Percentiles rank a stretch among this genome's conserved stretches.
Conservation (phyloP, 345 rosid genomes). For the Eucalyptus camaldulensis region DNA sequence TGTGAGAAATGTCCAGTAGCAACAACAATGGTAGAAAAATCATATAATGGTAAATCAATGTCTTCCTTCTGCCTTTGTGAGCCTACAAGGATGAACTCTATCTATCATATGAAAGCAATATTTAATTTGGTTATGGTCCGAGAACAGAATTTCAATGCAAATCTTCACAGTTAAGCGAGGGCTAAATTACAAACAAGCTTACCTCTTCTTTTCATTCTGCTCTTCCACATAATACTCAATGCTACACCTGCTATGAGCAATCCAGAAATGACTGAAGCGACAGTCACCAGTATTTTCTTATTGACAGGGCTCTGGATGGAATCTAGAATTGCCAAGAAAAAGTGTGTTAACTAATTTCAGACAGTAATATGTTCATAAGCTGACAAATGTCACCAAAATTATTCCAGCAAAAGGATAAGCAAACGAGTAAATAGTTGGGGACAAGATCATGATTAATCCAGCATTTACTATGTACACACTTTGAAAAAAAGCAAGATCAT, state of each 20-base stretch:
- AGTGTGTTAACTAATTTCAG: too few relatives aligned
- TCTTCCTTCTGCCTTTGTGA: background rate
- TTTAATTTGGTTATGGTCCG: background rate
- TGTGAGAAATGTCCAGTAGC: slow-evolving; percentile 19
- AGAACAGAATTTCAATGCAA: background rate
- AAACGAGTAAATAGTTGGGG: too few relatives aligned
- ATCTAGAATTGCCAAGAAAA: background rate
- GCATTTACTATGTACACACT: too few relatives aligned
- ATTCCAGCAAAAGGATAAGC: too few relatives aligned
- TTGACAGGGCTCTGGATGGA: background rate
- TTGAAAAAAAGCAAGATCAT: too few relatives aligned
- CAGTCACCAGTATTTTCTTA: background rate
- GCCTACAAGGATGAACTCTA: background rate
- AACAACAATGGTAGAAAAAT: slow-evolving; percentile 1
- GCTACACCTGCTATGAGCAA: background rate
- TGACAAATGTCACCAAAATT: too few relatives aligned
- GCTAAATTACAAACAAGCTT: background rate
- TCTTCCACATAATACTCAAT: background rate
- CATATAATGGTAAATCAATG: slow-evolving; percentile 5
- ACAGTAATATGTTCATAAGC: too few relatives aligned
- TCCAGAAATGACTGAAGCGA: background rate
- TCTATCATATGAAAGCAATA: background rate
- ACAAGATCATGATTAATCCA: too few relatives aligned
- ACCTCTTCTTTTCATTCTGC: background rate
- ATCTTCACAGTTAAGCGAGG: background rate